These are phyloP conservation scores for Dryas drummondii DNA, from an alignment of 306 rosid species.

Conservation along the genomic window DNA sequence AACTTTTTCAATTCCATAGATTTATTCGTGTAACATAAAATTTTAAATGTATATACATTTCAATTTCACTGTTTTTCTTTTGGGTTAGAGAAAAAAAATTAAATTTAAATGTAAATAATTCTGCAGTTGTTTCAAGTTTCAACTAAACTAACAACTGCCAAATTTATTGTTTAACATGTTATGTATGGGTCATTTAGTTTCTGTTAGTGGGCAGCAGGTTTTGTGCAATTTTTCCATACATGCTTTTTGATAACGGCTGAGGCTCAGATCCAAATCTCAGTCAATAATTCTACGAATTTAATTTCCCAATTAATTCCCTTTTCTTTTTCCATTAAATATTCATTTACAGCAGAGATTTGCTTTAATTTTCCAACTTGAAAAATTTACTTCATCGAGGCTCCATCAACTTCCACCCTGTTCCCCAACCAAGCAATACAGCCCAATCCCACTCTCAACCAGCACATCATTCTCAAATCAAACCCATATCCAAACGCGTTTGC, in stretches of 20 bases:
- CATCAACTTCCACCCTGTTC: not conserved
- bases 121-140: too few relatives aligned
- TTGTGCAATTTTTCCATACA: too few relatives aligned
- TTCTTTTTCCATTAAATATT: not conserved
- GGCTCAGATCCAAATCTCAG: slow-evolving; percentile 23
- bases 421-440: not conserved
- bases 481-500: not conserved
- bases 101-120: too few relatives aligned
- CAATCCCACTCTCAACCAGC: slow-evolving; percentile 10
- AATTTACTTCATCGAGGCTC: slow-evolving; percentile 15
- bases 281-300: slow-evolving; percentile 26
- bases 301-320: slow-evolving; percentile 16
- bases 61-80: too few relatives aligned
- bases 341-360: not conserved
- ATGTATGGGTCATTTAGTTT: too few relatives aligned
- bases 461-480: slow-evolving; percentile 1
- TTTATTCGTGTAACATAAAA: too few relatives aligned
- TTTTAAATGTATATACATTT: too few relatives aligned
- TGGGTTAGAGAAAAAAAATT: too few relatives aligned
- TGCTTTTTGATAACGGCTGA: not conserved
- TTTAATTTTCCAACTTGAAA: slow-evolving; percentile 18
- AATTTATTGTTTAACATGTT: too few relatives aligned
- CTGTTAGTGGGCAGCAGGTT: too few relatives aligned
- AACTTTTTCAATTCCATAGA: too few relatives aligned
- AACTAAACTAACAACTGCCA: too few relatives aligned